Evolutionary conservation across 192 early-diverging fungal genomes (phyloP).

Genomic region (Chytriomyces hyalinus): DNA sequence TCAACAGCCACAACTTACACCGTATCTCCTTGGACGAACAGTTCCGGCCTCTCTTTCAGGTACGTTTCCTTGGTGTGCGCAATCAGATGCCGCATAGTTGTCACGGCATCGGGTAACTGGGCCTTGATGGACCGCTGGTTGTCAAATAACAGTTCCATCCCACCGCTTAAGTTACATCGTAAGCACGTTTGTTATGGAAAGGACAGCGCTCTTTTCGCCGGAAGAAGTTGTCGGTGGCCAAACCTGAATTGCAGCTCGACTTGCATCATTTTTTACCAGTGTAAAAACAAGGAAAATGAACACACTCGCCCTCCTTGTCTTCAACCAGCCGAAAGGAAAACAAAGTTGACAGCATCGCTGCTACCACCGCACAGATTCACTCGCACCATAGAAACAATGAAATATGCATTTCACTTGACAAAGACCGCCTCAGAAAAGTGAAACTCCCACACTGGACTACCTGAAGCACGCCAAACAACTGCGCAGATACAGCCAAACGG

Average conservation of each 20-base stretch:
- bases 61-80: conserved; percentile 69
- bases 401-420: too few relatives aligned
- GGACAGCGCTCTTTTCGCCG: neutral
- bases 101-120: conserved; percentile 28
- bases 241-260: conserved; percentile 38
- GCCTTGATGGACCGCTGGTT: conserved; percentile 64
- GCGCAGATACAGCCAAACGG: too few relatives aligned
- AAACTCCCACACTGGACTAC: too few relatives aligned
- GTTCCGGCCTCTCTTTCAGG: conserved; percentile 78
- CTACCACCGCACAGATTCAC: too few relatives aligned
- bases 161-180: conserved; percentile 60
- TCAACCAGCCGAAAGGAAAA: too few relatives aligned
- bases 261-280: neutral
- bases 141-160: conserved; percentile 91
- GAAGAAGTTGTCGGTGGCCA: neutral
- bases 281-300: too few relatives aligned
- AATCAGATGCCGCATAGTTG: conserved; percentile 73
- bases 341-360: too few relatives aligned
- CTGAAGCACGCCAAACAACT: too few relatives aligned
- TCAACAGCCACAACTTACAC: conserved; percentile 64
- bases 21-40: conserved; percentile 81
- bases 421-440: too few relatives aligned
- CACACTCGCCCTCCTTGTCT: too few relatives aligned
- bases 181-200: neutral
- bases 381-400: too few relatives aligned